These are phyloP conservation scores for Sanghuangporus weigelae DNA, from an alignment of 1,284 basidiomycete species.

Conservation along the genomic window DNA sequence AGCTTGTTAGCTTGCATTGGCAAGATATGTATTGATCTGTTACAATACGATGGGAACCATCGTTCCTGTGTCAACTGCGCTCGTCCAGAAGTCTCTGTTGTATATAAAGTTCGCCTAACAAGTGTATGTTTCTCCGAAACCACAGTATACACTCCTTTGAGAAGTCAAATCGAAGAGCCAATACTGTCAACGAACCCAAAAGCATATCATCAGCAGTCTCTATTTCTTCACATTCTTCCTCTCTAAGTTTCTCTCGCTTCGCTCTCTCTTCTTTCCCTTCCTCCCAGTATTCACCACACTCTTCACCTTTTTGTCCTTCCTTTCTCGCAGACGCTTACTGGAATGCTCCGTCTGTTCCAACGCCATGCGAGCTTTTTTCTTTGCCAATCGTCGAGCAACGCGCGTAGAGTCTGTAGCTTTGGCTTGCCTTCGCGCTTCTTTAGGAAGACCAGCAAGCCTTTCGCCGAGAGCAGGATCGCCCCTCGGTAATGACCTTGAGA, in stretches of 20 bases:
- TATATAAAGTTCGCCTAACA: background rate
- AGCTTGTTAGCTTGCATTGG: constrained; percentile 31
- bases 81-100: background rate
- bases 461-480: constrained; percentile 79
- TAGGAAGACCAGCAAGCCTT: constrained; percentile 70
- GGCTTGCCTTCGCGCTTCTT: constrained; percentile 78
- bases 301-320: constrained; percentile 31
- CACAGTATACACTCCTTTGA: background rate
- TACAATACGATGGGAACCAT: background rate
- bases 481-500: constrained; percentile 44
- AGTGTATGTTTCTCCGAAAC: background rate
- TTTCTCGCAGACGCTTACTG: constrained; percentile 45
- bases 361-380: constrained; percentile 69
- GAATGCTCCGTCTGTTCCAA: constrained; percentile 40
- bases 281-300: constrained; percentile 21
- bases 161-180: background rate
- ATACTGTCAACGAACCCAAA: background rate
- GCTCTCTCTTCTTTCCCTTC: constrained; percentile 45
- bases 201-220: background rate
- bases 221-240: constrained; percentile 60
- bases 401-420: constrained; percentile 78
- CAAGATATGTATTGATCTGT: background rate
- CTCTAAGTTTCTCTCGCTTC: constrained; percentile 50
- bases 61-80: background rate
- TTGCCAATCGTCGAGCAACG: constrained; percentile 77